Evolutionary conservation across 225 moss, liverwort and hornwort species (phyloP).

Genomic region (Pleurozium schreberi): DNA sequence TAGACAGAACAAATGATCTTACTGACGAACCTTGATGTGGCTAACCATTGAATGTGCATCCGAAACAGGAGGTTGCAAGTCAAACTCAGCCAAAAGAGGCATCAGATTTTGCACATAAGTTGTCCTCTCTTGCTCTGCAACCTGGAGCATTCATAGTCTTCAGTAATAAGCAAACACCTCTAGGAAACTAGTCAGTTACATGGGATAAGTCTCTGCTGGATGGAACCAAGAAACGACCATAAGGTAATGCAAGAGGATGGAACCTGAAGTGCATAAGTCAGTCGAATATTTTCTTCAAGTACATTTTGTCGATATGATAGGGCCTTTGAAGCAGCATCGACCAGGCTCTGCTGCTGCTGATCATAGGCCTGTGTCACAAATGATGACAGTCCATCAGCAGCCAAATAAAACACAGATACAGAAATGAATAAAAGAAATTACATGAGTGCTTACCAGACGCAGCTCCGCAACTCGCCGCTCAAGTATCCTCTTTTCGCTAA

Average conservation of each 20-base stretch:
- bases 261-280: slow-evolving; percentile 94
- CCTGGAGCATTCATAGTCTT: slow-evolving; percentile 34
- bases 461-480: slow-evolving; percentile 96
- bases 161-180: not conserved
- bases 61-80: slow-evolving; percentile 81
- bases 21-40: slow-evolving; percentile 70
- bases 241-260: not conserved
- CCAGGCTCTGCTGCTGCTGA: slow-evolving; percentile 94
- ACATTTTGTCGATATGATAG: slow-evolving; percentile 92
- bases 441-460: slow-evolving; percentile 47
- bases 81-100: slow-evolving; percentile 88
- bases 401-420: not conserved
- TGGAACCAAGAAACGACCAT: not conserved
- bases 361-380: slow-evolving; percentile 67
- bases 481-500: slow-evolving; percentile 85
- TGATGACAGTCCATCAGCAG: not conserved
- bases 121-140: slow-evolving; percentile 87
- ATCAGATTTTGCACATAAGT: slow-evolving; percentile 79
- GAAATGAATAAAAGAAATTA: not conserved
- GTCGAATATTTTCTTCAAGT: slow-evolving; percentile 91
- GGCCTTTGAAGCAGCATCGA: slow-evolving; percentile 97
- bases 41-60: slow-evolving; percentile 99
- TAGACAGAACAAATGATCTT: not conserved
- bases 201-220: not conserved
- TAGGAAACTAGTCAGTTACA: not conserved